Percentiles rank a stretch among this genome's conserved stretches.
phyloP scores from a whole-genome alignment of 176 grass and related monocot species.

The Elymus sibiricus region DNA sequence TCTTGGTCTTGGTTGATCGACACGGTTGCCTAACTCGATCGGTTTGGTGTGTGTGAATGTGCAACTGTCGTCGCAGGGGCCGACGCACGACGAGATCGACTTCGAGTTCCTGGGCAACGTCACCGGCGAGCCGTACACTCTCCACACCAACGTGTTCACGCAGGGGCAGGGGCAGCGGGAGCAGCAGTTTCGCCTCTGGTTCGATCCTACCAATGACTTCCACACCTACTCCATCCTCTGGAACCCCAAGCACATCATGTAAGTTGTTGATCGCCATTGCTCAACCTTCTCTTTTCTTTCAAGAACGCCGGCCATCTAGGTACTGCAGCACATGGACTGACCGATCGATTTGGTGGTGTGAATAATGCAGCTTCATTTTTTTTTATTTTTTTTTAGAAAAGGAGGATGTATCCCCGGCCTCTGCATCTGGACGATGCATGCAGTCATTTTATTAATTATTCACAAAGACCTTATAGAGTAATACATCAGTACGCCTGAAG shows the following conservation, averaged over 20 bases:
- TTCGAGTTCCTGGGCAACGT: conserved; percentile 89
- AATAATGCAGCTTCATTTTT: too few species aligned
- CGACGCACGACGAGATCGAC: conserved; percentile 82
- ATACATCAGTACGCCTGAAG: too few species aligned
- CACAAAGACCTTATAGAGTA: too few species aligned
- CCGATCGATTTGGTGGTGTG: too few species aligned
- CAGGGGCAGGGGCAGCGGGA: conserved; percentile 74
- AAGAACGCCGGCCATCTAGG: neutral
- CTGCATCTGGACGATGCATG: too few species aligned
- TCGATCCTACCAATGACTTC: conserved; percentile 81
- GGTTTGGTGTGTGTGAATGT: neutral
- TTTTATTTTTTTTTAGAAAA: too few species aligned
- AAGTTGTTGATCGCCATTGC: neutral
- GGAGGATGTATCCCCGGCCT: too few species aligned
- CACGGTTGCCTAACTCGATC: neutral
- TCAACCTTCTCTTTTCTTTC: too few species aligned
- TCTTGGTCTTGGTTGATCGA: too few species aligned
- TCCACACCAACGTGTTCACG: conserved; percentile 93
- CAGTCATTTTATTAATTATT: too few species aligned
- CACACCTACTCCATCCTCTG: conserved; percentile 92
- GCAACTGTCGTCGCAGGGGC: conserved; percentile 72
- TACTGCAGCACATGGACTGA: too few species aligned
- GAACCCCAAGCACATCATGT: conserved; percentile 92
- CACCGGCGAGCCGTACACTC: conserved; percentile 65
- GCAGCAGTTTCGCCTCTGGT: conserved; percentile 91